A percentile compares a stretch with the other conserved stretches of the same genome.
phyloP scores from a whole-genome alignment of 176 grass and related monocot genomes.

The Poa pratensis region DNA sequence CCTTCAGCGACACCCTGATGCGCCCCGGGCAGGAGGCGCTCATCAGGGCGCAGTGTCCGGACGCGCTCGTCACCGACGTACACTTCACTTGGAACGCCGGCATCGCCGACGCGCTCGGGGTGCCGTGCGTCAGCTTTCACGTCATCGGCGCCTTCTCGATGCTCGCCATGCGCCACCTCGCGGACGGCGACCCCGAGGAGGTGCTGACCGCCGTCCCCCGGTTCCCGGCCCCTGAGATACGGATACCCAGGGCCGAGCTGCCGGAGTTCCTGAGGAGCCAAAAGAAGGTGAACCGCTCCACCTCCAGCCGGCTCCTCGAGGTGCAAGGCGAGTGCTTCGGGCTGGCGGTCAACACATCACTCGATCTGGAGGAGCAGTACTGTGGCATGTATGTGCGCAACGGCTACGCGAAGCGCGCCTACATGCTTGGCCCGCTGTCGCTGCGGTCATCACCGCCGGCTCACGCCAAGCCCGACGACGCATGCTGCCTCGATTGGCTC shows the following conservation, averaged over 20 bases:
- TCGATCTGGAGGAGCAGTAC: constrained; percentile 10
- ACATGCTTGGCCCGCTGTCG: constrained; percentile 24
- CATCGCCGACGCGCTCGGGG: background rate
- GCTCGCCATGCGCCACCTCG: too few species aligned
- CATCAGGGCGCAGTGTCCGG: background rate
- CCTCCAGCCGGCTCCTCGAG: too few species aligned
- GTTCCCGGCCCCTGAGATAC: too few species aligned
- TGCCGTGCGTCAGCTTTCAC: background rate
- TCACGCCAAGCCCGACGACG: background rate
- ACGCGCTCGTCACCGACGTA: constrained; percentile 26
- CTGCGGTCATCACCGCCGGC: background rate
- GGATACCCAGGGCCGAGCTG: too few species aligned
- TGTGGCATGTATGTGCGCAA: background rate
- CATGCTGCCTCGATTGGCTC: constrained; percentile 20
- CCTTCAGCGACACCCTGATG: background rate
- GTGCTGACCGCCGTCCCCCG: too few species aligned
- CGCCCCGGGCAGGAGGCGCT: background rate
- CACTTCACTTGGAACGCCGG: constrained; percentile 16
- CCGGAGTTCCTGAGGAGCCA: too few species aligned
- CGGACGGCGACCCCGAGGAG: too few species aligned
- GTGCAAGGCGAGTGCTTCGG: too few species aligned
- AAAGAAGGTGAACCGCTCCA: too few species aligned
- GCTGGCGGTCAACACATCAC: constrained; percentile 19
- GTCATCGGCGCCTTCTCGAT: background rate
- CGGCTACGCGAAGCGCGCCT: background rate